phyloP scores from a whole-genome alignment of 192 early-diverging fungal genomes.

The Entomortierella lignicola region DNA sequence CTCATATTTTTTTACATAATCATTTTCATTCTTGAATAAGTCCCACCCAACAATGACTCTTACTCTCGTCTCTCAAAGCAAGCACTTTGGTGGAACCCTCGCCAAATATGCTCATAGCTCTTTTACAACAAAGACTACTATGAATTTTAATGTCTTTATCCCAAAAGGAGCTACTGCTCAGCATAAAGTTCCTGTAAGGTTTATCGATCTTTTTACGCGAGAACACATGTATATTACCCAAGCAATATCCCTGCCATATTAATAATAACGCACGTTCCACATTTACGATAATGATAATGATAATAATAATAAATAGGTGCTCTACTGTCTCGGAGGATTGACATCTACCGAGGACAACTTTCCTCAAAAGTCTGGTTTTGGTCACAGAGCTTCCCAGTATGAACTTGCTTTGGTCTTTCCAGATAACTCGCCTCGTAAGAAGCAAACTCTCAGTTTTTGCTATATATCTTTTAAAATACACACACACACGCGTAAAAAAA shows the following conservation, averaged over 20 bases:
- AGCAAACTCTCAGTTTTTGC: not conserved
- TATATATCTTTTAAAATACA: too few relatives aligned
- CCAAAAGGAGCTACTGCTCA: constrained; percentile 61
- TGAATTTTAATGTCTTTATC: constrained; percentile 79
- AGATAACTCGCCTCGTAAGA: constrained; percentile 86
- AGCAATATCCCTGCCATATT: too few relatives aligned
- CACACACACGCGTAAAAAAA: too few relatives aligned
- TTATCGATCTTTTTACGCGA: too few relatives aligned
- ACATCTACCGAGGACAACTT: constrained; percentile 92
- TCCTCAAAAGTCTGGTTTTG: constrained; percentile 84
- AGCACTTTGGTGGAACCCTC: constrained; percentile 75
- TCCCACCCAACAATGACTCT: constrained; percentile 49
- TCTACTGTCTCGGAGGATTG: constrained; percentile 88
- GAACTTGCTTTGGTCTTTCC: constrained; percentile 84
- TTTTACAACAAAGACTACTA: constrained; percentile 68
- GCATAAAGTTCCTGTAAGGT: constrained; percentile 48
- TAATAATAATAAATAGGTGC: too few relatives aligned
- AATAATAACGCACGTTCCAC: too few relatives aligned
- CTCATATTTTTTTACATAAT: too few relatives aligned
- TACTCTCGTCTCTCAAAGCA: constrained; percentile 65
- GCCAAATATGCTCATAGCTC: constrained; percentile 82
- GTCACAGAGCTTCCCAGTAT: constrained; percentile 69
- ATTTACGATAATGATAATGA: too few relatives aligned
- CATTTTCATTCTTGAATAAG: too few relatives aligned
- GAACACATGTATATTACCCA: too few relatives aligned